Evolutionary conservation across 305 asterid species (phyloP).

Genomic region (Fraxinus platypoda): DNA sequence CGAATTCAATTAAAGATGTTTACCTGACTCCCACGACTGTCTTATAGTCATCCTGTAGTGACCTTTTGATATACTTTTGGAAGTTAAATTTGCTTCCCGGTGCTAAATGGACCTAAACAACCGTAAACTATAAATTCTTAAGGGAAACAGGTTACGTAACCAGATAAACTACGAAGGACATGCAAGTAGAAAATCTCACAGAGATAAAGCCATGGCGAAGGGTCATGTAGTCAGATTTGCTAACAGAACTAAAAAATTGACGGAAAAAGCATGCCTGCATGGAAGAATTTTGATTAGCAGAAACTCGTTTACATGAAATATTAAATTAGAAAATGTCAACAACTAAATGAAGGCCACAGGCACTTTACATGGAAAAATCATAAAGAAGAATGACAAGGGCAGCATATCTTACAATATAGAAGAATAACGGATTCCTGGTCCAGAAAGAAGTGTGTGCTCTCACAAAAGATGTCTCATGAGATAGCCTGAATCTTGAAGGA

Average conservation of each 20-base stretch:
- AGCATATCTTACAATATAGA: conserved; percentile 57
- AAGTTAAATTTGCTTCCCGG: conserved; percentile 93
- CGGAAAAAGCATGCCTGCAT: conserved; percentile 84
- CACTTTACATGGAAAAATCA: not conserved
- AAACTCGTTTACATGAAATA: not conserved
- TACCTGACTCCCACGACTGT: conserved; percentile 89
- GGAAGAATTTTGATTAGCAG: conserved; percentile 17
- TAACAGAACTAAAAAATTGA: conserved; percentile 80
- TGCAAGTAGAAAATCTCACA: conserved; percentile 40
- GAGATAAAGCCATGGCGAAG: conserved; percentile 85
- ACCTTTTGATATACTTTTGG: conserved; percentile 84
- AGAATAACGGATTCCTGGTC: conserved; percentile 74
- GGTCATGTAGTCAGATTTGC: conserved; percentile 82
- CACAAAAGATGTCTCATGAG: conserved; percentile 90
- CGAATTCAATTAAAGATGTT: not conserved
- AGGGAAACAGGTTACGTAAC: not conserved
- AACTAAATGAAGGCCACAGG: not conserved
- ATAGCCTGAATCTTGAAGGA: conserved; percentile 81
- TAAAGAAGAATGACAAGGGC: not conserved
- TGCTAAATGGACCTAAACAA: conserved; percentile 73
- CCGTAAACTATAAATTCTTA: not conserved
- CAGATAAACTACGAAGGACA: not conserved
- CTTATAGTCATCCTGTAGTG: conserved; percentile 87
- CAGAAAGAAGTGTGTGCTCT: conserved; percentile 85
- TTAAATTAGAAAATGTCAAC: not conserved